phyloP scores from a whole-genome alignment of 2,329 filamentous ascomycete species.

The Fusarium gaditjirri region DNA sequence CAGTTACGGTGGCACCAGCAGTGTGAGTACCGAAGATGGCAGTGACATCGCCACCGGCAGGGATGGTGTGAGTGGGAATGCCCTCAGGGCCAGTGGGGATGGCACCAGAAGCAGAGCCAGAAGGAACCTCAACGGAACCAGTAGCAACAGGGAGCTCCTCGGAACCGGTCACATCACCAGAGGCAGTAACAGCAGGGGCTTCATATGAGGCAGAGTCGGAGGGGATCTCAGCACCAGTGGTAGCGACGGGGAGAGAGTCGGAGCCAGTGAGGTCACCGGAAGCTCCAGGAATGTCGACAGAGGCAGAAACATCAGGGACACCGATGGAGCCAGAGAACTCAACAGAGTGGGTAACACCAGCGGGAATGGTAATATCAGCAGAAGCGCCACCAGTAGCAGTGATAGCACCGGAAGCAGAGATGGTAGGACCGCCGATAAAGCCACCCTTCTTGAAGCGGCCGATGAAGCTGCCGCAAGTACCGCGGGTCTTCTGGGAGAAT shows the following conservation, averaged over 20 bases:
- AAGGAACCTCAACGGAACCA: background rate
- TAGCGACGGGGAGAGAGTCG: background rate
- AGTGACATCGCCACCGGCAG: slow-evolving; percentile 13
- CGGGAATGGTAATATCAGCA: slow-evolving; percentile 9
- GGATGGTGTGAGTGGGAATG: slow-evolving; percentile 10
- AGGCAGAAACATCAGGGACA: background rate
- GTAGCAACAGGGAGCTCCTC: background rate
- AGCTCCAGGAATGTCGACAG: slow-evolving; percentile 3
- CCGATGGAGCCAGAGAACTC: slow-evolving; percentile 12
- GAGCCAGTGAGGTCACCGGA: slow-evolving; percentile 9
- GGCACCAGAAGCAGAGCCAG: background rate
- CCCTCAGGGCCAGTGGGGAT: slow-evolving; percentile 11
- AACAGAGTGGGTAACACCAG: slow-evolving; percentile 14
- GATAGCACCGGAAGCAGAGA: slow-evolving; percentile 23
- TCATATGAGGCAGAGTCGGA: background rate
- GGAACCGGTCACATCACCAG: background rate
- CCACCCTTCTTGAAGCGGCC: slow-evolving; percentile 25
- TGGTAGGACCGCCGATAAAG: slow-evolving; percentile 14
- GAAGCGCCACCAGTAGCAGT: slow-evolving; percentile 20
- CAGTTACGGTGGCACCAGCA: background rate
- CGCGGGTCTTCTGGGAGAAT: slow-evolving; percentile 32
- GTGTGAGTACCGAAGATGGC: slow-evolving; percentile 25
- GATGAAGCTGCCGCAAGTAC: slow-evolving; percentile 30
- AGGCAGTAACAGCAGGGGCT: background rate
- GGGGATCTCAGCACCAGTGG: background rate